Evolutionary conservation across 805 yeast genomes (phyloP), one percentile per base, ranked within the genome.

Genomic region (Ascoidea tarda): DNA sequence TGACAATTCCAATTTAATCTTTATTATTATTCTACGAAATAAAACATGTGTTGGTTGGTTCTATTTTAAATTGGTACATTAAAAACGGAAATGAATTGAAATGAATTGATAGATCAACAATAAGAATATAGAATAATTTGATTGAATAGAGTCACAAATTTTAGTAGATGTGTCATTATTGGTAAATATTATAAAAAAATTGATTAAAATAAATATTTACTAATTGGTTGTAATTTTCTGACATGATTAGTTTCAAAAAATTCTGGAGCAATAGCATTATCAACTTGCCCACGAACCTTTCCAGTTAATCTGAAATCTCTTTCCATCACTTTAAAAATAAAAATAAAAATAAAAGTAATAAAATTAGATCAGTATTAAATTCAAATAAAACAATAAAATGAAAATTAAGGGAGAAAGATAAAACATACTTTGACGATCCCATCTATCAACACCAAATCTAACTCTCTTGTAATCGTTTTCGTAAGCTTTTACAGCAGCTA

Each of bases 281-380:
- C 80, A 50, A 74, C 65, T 64, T 85, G 91, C 46, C 82, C 90
- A 63, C 95, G 74, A 61, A 69, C 73, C 47, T 74, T 72, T 32
- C 95, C 95, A 8, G 95, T 87, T 61, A 87, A 70, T 58, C 91
- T 73, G 62, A 76, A 72, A 66, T 87, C 96, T 62, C 96, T 75
- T 58, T 82, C 83, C 68, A 86, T 38, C 79, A 75, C 70, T 65
- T 64, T 49, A 21, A 46, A 53, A 51, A 14, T 8, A 14, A n/a
- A 70, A n/a, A n/a, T n/a, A n/a, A n/a, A 21, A 21, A 21, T 21
- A 21, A 21, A 21, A 21, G 28, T 21, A 21, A 6, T 14, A 21
- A 12, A n/a, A 42, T 31, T 12, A 12, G 8, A 21, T 10, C 14
- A 46, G 12, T 45, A 32, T 5, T 16, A 31, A 53, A 12, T 31